These are phyloP conservation scores for Flaveria trinervia DNA, from an alignment of 129 eudicot genomes.

Conservation along the genomic window DNA sequence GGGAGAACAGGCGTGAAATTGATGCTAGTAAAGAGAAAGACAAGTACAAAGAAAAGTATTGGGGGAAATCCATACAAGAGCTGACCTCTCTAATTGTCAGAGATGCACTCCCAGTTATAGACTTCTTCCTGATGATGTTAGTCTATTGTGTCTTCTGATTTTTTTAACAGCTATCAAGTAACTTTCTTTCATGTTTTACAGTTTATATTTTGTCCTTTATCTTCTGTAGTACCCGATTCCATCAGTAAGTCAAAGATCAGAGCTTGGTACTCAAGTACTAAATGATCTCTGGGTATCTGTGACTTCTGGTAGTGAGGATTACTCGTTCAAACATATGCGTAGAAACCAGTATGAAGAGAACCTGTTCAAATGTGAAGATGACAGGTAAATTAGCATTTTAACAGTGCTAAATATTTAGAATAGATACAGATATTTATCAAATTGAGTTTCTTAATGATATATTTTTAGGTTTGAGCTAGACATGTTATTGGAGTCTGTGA, in stretches of 20 bases:
- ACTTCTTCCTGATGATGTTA: conserved; percentile 95
- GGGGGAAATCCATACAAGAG: conserved; percentile 94
- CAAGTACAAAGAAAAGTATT: conserved; percentile 69
- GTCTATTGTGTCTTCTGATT: conserved; percentile 22
- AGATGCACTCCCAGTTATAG: conserved; percentile 98
- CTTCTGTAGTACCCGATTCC: conserved; percentile 87
- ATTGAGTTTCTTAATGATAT: conserved; percentile 11
- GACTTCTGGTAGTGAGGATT: conserved; percentile 98
- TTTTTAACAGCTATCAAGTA: neutral
- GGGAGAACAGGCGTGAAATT: conserved; percentile 73
- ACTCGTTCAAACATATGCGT: conserved; percentile 99
- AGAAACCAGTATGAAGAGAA: conserved; percentile 98
- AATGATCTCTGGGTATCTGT: conserved; percentile 99
- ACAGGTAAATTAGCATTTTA: conserved; percentile 52
- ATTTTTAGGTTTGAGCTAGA: conserved; percentile 85
- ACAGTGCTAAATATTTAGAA: neutral
- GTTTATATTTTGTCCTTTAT: neutral
- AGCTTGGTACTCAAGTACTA: conserved; percentile 81
- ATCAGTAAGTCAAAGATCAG: conserved; percentile 88
- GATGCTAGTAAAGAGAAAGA: conserved; percentile 85
- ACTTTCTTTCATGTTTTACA: neutral
- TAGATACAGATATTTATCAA: neutral
- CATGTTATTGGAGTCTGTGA: conserved; percentile 95
- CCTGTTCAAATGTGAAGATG: conserved; percentile 97
- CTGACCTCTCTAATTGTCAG: conserved; percentile 87